Base-by-base conservation (phyloP, 768 basidiomycete species). In the Cystofilobasidium macerans region DNA sequence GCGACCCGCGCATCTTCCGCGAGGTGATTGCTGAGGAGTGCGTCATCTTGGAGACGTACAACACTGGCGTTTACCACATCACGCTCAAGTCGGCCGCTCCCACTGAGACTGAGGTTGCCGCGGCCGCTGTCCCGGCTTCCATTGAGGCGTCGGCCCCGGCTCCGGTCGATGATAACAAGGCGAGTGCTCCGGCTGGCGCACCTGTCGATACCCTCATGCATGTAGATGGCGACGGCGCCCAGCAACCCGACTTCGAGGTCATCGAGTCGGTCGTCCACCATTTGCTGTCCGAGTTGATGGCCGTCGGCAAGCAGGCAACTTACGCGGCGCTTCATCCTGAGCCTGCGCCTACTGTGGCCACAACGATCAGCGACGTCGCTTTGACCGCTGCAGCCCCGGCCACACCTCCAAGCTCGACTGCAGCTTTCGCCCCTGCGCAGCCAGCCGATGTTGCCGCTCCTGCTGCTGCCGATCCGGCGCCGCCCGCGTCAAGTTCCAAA, bases 1-100 rank as follows among this genome's bases (percentile, higher is more conserved):
- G 95, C 33, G 86, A 94, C 73, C 82, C 89, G 0, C 77, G 80
- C 38, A 76, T 81, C 26, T 98, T 98, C 78, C 78, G 95, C 56
- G 79, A 86, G 56, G 82, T 84, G 5, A 84, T 88, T 1, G 81
- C 83, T 64, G 80, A 84, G 5, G 77, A 87, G 30, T 91, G 89
- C 73, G 81, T 83, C 66, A 80, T 98, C 33, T 82, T 82, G 38
- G 80, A 84, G 35, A 86, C 80, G 66, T 77, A 83, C 51, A 47
- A 77, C 28, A 75, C 79, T 35, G 81, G 83, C 64, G n/a, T 60
- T n/a, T 74, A 73, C 36, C 84, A 85, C 51, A 79, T 90, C 67
- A 82, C 77, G 69, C 76, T 87, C 36, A 83, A 83, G 70, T 72
- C 78, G 12, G n/a, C 57, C 1, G n/a, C 28, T 78, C n/a, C 26